phyloP scores from a whole-genome alignment of 106 monocot species.

The Phalaenopsis aphrodite region DNA sequence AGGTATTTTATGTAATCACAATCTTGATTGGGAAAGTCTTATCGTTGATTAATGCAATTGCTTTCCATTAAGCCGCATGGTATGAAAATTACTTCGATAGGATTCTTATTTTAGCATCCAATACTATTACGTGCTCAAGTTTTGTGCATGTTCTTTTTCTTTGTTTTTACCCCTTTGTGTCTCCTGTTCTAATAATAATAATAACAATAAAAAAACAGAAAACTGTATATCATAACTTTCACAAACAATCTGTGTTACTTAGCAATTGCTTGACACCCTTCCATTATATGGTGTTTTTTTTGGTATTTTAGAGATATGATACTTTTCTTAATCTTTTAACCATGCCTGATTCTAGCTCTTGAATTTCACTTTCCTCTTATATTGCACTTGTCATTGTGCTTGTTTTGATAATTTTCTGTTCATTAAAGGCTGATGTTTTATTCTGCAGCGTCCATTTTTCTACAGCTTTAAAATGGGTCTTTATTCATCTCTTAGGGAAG shows the following conservation, averaged over 20 bases:
- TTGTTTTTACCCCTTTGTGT: background rate
- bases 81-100: background rate
- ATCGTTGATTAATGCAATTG: background rate
- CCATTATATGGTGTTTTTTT: background rate
- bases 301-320: background rate
- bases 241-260: background rate
- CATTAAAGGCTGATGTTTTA: conserved; percentile 1
- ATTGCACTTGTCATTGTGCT: background rate
- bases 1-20: background rate
- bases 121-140: background rate
- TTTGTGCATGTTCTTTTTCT: background rate
- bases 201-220: background rate
- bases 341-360: background rate
- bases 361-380: background rate
- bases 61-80: background rate
- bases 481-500: conserved; percentile 38
- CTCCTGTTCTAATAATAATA: background rate
- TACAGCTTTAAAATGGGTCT: conserved; percentile 89
- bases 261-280: background rate
- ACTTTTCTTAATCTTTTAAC: background rate
- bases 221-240: background rate
- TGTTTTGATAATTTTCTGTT: background rate
- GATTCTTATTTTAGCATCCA: background rate
- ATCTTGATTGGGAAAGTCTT: background rate
- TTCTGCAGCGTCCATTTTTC: conserved; percentile 81